Percentiles rank a stretch among this genome's conserved stretches.
phyloP scores from a whole-genome alignment of 371 early-diverging fungal genomes.

The Saksenaea oblongispora region DNA sequence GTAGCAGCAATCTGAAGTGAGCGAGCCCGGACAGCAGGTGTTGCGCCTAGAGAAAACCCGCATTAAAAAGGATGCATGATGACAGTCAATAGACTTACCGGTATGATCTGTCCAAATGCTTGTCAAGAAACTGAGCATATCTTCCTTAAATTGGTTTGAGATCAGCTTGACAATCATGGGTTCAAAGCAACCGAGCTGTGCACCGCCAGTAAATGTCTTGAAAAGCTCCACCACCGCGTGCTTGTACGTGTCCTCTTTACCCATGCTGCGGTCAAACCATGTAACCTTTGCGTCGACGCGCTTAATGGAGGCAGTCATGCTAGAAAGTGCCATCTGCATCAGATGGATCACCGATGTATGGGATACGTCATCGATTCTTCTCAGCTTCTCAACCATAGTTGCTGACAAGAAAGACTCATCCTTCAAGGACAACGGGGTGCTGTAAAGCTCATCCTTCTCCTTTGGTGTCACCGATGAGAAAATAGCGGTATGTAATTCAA shows the following conservation, averaged over 20 bases:
- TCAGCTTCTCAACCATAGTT: conserved; percentile 19
- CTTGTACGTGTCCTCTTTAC: not conserved
- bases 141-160: conserved; percentile 51
- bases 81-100: conserved; percentile 9
- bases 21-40: conserved; percentile 51
- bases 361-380: conserved; percentile 14
- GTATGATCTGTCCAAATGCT: conserved; percentile 58
- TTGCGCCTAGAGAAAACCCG: conserved; percentile 13
- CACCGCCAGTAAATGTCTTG: conserved; percentile 43
- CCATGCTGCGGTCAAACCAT: not conserved
- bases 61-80: not conserved
- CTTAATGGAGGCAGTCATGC: conserved; percentile 3
- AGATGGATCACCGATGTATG: conserved; percentile 2
- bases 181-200: conserved; percentile 51
- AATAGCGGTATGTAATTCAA: not conserved
- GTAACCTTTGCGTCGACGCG: not conserved
- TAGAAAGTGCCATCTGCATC: conserved; percentile 19
- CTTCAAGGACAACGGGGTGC: not conserved
- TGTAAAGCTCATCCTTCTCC: conserved; percentile 1
- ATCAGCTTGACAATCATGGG: conserved; percentile 57
- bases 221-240: conserved; percentile 35
- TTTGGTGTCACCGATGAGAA: not conserved
- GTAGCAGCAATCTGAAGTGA: conserved; percentile 66
- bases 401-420: not conserved
- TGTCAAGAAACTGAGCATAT: conserved; percentile 67